Percentiles rank a stretch among this genome's conserved stretches.
These are phyloP conservation scores for Wickerhamiella allomyrinae DNA, from an alignment of 805 yeast species.

Conservation along the genomic window DNA sequence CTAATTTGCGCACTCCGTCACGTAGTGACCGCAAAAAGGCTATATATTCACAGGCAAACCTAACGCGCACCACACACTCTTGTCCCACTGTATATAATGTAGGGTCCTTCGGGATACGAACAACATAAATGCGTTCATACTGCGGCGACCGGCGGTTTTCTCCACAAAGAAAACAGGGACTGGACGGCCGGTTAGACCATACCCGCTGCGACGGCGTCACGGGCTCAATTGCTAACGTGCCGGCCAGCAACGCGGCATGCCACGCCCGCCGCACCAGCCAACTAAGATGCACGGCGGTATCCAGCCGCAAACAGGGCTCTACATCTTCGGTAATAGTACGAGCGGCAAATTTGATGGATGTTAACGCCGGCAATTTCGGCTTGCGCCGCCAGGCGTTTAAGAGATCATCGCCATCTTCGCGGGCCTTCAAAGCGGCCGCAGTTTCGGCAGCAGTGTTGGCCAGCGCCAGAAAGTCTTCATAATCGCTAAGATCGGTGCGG, in stretches of 20 bases:
- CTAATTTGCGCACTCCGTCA: slow-evolving; percentile 45
- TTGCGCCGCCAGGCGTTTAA: not conserved
- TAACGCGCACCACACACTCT: slow-evolving; percentile 61
- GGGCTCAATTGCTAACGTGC: slow-evolving; percentile 74
- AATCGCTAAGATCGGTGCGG: slow-evolving; percentile 18
- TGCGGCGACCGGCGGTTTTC: slow-evolving; percentile 56
- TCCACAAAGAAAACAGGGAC: slow-evolving; percentile 75
- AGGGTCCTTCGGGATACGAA: slow-evolving; percentile 29
- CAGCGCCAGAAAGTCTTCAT: slow-evolving; percentile 10
- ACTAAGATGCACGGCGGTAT: slow-evolving; percentile 46
- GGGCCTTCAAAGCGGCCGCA: not conserved
- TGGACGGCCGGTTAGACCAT: slow-evolving; percentile 34
- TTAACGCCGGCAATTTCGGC: slow-evolving; percentile 23
- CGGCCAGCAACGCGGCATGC: slow-evolving; percentile 58
- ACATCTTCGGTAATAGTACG: slow-evolving; percentile 61
- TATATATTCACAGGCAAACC: slow-evolving; percentile 72
- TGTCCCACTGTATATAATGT: slow-evolving; percentile 46
- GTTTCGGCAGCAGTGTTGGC: not conserved
- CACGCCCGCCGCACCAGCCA: slow-evolving; percentile 50
- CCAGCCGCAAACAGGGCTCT: slow-evolving; percentile 56
- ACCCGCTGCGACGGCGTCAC: slow-evolving; percentile 69
- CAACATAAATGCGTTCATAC: slow-evolving; percentile 61
- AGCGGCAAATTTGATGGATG: slow-evolving; percentile 45
- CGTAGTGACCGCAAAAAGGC: slow-evolving; percentile 57
- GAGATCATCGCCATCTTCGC: not conserved